Evolutionary conservation across 768 basidiomycete species (phyloP), one percentile per base, ranked within the genome.

Genomic region (Psilocybe azurescens): DNA sequence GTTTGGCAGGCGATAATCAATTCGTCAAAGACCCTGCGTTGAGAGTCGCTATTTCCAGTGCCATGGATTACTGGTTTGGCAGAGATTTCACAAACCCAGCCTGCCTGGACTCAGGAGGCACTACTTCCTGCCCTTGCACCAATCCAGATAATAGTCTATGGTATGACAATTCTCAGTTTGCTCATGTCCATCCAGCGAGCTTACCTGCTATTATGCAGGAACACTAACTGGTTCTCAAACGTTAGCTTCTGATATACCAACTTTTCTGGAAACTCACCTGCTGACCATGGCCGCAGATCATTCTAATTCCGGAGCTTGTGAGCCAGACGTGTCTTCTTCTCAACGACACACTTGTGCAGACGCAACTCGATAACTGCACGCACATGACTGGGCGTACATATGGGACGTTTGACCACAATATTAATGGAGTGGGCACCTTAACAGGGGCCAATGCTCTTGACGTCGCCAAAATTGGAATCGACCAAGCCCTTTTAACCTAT

Each of bases 401-500:
- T 63, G 77, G 70, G 5, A 73, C 80, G 4, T 83, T 87, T 61
- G 75, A 74, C 58, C 74, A 72, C 53, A 72, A 66, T 47, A 72
- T 84, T 32, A 78, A 81, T 65, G 79, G 81, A 29, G 69, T 82
- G 1, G 80, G 83, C 14, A 80, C 75, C 44, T 70, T 89, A 24
- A 85, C 86, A 32, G 89, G 89, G 11, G 89, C 89, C 5, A 90
- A 91, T 66, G 78, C 81, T 0, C 74, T 90, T 53, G 88, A 91
- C 69, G 80, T 90, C 39, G 86, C 87, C 18, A 84, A 81, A 65
- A 83, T 89, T 52, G 85, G 86, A 11, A 83, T 88, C 11, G 85
- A 88, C 69, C 76, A 68, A 70, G 83, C 65, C 41, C 78, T 77
- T 59, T 75, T 80, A 59, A 76, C 73, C 46, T 63, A 56, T 52